These are phyloP conservation scores for Lactifluus hygrophoroides DNA, from an alignment of 768 basidiomycete genomes.

Conservation along the genomic window DNA sequence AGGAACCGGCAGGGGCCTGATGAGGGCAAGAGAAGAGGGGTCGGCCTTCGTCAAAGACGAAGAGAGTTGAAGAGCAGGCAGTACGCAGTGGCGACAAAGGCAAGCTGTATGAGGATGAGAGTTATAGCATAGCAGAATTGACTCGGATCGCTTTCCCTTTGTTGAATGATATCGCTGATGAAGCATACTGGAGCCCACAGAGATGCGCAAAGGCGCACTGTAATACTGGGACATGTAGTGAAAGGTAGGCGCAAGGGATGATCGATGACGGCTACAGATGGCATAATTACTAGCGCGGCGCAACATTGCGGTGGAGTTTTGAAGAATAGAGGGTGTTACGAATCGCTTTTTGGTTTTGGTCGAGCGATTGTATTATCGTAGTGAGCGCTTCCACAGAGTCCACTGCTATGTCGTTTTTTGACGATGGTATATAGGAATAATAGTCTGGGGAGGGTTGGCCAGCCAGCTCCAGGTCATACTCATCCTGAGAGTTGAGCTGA, in stretches of 20 bases:
- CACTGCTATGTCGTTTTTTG: not conserved
- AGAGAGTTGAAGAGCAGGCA: slow-evolving; percentile 82
- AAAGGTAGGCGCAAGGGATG: slow-evolving; percentile 1
- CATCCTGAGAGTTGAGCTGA: slow-evolving; percentile 20
- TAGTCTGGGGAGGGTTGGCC: slow-evolving; percentile 4
- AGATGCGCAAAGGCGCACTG: slow-evolving; percentile 61
- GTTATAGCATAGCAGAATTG: slow-evolving; percentile 94
- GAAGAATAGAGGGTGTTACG: slow-evolving; percentile 7
- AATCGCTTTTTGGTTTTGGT: slow-evolving; percentile 1
- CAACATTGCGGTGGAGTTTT: not conserved
- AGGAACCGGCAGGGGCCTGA: too few species aligned
- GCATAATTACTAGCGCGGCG: not conserved
- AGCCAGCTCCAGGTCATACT: slow-evolving; percentile 8
- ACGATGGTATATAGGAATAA: slow-evolving; percentile 3
- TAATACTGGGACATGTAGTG: slow-evolving; percentile 26
- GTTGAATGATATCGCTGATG: slow-evolving; percentile 90
- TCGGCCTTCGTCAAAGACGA: too few species aligned
- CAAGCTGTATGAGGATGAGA: slow-evolving; percentile 95
- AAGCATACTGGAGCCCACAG: slow-evolving; percentile 88
- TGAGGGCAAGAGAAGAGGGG: too few species aligned
- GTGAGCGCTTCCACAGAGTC: slow-evolving; percentile 1
- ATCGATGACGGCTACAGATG: not conserved
- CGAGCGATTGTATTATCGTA: not conserved
- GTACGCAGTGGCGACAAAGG: slow-evolving; percentile 82
- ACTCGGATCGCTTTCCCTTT: slow-evolving; percentile 89